Conservation (phyloP, 768 basidiomycete species). For the Termitomyces bulborhizus region DNA sequence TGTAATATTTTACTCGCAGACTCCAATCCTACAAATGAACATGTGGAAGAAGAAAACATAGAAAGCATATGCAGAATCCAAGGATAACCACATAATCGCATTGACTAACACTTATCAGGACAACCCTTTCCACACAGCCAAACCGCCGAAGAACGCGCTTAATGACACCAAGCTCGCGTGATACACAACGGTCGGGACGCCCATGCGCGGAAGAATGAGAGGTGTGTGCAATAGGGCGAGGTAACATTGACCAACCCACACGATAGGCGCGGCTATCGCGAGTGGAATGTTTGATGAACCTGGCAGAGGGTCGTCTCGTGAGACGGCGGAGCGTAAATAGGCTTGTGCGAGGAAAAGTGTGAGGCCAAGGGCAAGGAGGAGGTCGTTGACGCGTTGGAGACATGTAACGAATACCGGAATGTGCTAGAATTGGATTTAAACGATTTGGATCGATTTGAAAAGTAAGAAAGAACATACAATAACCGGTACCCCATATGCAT, state of each 20-base stretch:
- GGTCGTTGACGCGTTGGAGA: slow-evolving; percentile 69
- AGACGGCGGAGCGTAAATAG: slow-evolving; percentile 50
- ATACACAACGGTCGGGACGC: slow-evolving; percentile 74
- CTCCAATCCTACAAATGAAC: background rate
- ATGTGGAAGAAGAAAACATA: background rate
- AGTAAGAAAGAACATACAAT: slow-evolving; percentile 44
- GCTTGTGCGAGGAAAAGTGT: slow-evolving; percentile 56
- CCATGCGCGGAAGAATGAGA: slow-evolving; percentile 60
- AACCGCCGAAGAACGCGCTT: slow-evolving; percentile 64
- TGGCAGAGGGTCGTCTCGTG: background rate
- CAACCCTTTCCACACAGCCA: slow-evolving; percentile 69
- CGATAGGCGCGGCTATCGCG: slow-evolving; percentile 33
- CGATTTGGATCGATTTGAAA: background rate
- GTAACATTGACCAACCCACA: slow-evolving; percentile 43
- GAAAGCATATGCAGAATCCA: background rate
- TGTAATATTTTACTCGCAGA: no score
- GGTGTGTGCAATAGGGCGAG: slow-evolving; percentile 65
- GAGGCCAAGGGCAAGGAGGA: slow-evolving; percentile 64
- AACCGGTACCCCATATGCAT: slow-evolving; percentile 72
- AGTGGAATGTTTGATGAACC: slow-evolving; percentile 26
- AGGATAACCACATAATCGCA: background rate
- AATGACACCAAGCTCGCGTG: slow-evolving; percentile 59
- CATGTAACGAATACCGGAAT: slow-evolving; percentile 78
- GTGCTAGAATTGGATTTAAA: slow-evolving; percentile 25
- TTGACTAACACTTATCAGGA: slow-evolving; percentile 21